Percentiles rank a stretch among this genome's conserved stretches.
These are phyloP conservation scores for Ampelocalamus luodianensis DNA, from an alignment of 176 grass and related monocot genomes.

Conservation along the genomic window DNA sequence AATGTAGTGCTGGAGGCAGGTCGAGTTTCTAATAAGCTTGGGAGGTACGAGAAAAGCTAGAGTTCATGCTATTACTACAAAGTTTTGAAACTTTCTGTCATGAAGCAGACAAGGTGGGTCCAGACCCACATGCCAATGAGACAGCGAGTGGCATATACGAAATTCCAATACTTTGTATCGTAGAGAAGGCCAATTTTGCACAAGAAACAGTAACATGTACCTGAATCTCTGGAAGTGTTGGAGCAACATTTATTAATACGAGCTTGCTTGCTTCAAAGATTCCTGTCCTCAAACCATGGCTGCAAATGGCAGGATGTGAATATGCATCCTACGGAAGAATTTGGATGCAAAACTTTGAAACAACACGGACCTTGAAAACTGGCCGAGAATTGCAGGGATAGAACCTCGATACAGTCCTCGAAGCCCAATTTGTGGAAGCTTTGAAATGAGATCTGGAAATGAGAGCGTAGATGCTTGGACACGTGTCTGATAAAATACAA, in stretches of 20 bases:
- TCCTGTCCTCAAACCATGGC: slow-evolving; percentile 97
- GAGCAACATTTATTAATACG: slow-evolving; percentile 81
- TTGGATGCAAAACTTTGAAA: slow-evolving; percentile 34
- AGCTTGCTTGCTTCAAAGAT: slow-evolving; percentile 98
- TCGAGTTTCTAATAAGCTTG: background rate
- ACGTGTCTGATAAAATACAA: slow-evolving; percentile 62
- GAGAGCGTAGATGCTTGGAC: slow-evolving; percentile 97
- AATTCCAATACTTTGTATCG: background rate
- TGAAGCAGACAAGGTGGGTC: slow-evolving; percentile 6
- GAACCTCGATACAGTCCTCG: slow-evolving; percentile 93
- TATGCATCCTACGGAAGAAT: slow-evolving; percentile 18
- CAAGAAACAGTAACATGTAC: slow-evolving; percentile 39
- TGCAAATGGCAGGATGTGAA: slow-evolving; percentile 52
- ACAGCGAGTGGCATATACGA: background rate
- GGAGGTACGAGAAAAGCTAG: background rate
- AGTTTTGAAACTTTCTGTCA: slow-evolving; percentile 3
- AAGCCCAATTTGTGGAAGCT: slow-evolving; percentile 89
- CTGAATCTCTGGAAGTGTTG: slow-evolving; percentile 88
- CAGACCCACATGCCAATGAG: background rate
- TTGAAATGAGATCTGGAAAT: slow-evolving; percentile 88
- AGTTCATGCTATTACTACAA: background rate
- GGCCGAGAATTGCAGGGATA: slow-evolving; percentile 95
- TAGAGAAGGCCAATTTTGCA: background rate
- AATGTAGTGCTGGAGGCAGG: background rate
- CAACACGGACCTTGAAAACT: slow-evolving; percentile 79